phyloP scores from a whole-genome alignment of 208 protist genomes.

The Trypanosoma lewisi region DNA sequence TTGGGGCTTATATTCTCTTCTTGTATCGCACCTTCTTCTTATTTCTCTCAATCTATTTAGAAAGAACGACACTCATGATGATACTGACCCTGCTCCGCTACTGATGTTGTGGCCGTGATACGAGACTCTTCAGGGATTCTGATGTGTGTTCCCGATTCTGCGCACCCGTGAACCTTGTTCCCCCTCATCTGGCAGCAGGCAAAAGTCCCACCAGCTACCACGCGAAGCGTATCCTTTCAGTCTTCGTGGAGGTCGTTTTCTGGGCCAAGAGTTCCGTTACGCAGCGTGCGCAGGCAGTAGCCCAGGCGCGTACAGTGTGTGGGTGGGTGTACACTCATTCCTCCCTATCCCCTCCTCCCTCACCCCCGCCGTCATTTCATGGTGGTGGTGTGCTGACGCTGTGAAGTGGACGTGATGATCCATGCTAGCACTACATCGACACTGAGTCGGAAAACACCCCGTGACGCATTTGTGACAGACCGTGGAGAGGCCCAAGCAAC shows the following conservation, averaged over 20 bases:
- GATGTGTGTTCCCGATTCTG: neutral
- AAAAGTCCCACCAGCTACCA: constrained; percentile 36
- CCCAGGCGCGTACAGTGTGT: no score
- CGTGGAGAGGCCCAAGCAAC: constrained; percentile 24
- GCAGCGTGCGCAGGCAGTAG: neutral
- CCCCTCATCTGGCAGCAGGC: no score
- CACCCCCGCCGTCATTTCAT: no score
- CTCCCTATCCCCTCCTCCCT: no score
- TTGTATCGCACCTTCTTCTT: no score
- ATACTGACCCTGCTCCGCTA: constrained; percentile 15
- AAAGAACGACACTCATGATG: constrained; percentile 3
- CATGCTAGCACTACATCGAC: constrained; percentile 35
- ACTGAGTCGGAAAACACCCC: constrained; percentile 26
- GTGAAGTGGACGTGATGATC: constrained; percentile 24
- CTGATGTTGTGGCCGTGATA: constrained; percentile 11
- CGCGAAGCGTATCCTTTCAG: constrained; percentile 36
- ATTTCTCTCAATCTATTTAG: no score
- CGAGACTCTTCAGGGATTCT: constrained; percentile 30
- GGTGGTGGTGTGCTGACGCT: no score
- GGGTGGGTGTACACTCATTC: no score
- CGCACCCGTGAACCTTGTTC: no score
- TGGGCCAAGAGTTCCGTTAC: constrained; percentile 32
- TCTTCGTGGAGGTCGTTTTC: constrained; percentile 42
- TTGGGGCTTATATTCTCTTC: no score
- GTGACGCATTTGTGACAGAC: constrained; percentile 26